Evolutionary conservation across 2,329 filamentous ascomycete genomes (phyloP).

Genomic region (Diaporthe citriasiana): DNA sequence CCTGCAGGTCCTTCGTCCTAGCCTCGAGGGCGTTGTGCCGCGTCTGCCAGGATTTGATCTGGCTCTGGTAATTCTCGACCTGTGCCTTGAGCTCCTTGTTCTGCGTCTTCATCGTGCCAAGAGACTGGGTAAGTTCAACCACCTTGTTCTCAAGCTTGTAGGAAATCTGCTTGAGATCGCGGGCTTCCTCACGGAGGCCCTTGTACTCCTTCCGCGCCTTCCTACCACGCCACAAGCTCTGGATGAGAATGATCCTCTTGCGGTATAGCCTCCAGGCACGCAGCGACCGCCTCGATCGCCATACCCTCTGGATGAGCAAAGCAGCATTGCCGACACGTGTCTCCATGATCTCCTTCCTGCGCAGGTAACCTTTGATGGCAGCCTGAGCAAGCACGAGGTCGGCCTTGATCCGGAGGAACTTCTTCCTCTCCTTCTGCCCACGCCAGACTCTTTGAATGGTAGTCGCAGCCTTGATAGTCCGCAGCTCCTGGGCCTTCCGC

Average conservation of each 20-base stretch:
- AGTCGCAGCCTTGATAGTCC: slow-evolving; percentile 87
- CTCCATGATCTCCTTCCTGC: slow-evolving; percentile 92
- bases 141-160: slow-evolving; percentile 99
- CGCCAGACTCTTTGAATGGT: slow-evolving; percentile 97
- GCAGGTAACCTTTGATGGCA: slow-evolving; percentile 90
- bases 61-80: slow-evolving; percentile 94
- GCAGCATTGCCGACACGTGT: slow-evolving; percentile 94
- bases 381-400: slow-evolving; percentile 92
- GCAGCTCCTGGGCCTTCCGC: slow-evolving; percentile 82
- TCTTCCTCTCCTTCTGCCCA: slow-evolving; percentile 89
- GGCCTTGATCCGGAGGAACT: slow-evolving; percentile 82
- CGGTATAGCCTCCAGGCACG: slow-evolving; percentile 89
- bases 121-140: slow-evolving; percentile 93
- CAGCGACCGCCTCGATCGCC: slow-evolving; percentile 85
- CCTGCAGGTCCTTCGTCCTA: slow-evolving; percentile 92
- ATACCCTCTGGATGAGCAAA: slow-evolving; percentile 88
- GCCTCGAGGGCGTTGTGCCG: slow-evolving; percentile 91
- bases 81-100: slow-evolving; percentile 92
- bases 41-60: slow-evolving; percentile 96
- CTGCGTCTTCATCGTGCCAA: slow-evolving; percentile 92
- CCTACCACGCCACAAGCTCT: slow-evolving; percentile 93
- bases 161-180: slow-evolving; percentile 98
- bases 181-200: slow-evolving; percentile 91
- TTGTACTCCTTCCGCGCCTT: slow-evolving; percentile 88
- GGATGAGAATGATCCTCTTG: slow-evolving; percentile 88